Evolutionary conservation across 176 grass and related monocot species (phyloP).

Genomic region (Hyparrhenia diplandra): DNA sequence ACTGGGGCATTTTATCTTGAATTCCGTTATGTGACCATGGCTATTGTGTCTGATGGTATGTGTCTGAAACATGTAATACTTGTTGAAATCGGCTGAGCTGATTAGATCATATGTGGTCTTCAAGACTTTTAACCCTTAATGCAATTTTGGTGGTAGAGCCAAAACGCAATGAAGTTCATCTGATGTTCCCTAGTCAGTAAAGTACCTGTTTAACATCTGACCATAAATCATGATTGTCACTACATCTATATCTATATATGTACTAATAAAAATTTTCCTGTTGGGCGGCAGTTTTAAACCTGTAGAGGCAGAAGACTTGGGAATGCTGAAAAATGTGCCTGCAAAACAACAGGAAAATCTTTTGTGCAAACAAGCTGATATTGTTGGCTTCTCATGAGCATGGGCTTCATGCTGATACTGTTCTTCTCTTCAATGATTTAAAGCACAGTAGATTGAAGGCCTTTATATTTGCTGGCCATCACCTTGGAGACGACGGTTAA

Average conservation of each 20-base stretch:
- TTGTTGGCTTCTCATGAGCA: slow-evolving; percentile 15
- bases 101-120: neutral
- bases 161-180: neutral
- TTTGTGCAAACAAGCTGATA: slow-evolving; percentile 22
- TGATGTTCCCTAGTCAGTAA: neutral
- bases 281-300: slow-evolving; percentile 20
- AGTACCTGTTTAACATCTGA: neutral
- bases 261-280: slow-evolving; percentile 13
- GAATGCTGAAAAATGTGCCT: slow-evolving; percentile 86
- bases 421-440: neutral
- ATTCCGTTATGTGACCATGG: neutral
- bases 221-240: neutral
- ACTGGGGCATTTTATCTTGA: neutral
- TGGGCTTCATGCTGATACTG: slow-evolving; percentile 15
- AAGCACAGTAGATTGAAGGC: slow-evolving; percentile 28
- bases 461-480: slow-evolving; percentile 19
- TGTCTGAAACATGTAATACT: neutral
- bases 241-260: neutral
- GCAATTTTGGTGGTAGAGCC: neutral
- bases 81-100: neutral
- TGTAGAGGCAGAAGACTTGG: slow-evolving; percentile 5
- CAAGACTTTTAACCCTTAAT: neutral
- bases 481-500: slow-evolving; percentile 54
- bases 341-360: slow-evolving; percentile 21
- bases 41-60: neutral